Evolutionary conservation across 345 rosid genomes (phyloP), one percentile per base, ranked within the genome.

Genomic region (Brassica cretica): DNA sequence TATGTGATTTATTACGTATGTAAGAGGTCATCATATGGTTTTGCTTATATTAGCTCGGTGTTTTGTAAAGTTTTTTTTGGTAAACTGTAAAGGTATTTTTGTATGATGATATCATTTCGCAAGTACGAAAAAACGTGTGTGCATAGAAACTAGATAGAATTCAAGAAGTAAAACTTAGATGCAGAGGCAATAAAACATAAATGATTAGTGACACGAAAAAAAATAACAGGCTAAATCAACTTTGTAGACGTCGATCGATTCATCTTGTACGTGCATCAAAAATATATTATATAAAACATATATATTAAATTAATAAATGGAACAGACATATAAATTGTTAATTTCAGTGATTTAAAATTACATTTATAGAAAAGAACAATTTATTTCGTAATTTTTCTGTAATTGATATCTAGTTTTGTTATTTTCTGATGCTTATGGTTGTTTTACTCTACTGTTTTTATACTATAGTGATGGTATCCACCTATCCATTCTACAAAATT

Each of bases 21-120:
- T 59, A 66, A 39, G 64, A 66, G 44, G 56, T 51, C 56, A 78
- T 72, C 81, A 59, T 44, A 60, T 33, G 68, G 32, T 64, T n/a
- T 51, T 51, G 19, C 56, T 49, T 11, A 21, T 25, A 60, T 16
- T 24, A 60, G 64, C 64, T 60, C 32, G 32, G 7, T 60, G 49
- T 68, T 44, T 49, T 59, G 68, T 8, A 59, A 60, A 46, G 9
- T 24, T 49, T 51, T 12, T 62, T 35, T 61, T 33, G 64, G 41
- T 27, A 27, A 27, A 27, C 3, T 27, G 30, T 27, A 27, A 27
- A 27, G 30, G 2, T 27, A 27, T 62, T 35, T 61, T 33, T 70
- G 29, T 37, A 37, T 56, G 46, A 56, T 37, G 14, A 41, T 6
- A 16, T 66, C 11, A 15, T 55, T 32, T 35, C 55, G 35, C 63